These are phyloP conservation scores for Capsicum rhomboideum DNA, from an alignment of 257 asterid species.

Conservation along the genomic window DNA sequence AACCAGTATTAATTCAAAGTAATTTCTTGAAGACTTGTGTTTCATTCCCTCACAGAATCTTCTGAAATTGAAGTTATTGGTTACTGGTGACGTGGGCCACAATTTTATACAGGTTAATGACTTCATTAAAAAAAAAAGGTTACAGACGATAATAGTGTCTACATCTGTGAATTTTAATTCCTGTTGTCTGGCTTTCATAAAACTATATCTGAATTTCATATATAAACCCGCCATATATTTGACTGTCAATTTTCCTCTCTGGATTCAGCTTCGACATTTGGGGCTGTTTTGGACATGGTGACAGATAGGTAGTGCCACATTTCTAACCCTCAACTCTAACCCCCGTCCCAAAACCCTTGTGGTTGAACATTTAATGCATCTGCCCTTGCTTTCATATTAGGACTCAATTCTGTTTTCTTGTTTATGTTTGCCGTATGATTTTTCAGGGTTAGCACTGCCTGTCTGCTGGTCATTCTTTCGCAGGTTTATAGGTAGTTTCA, in stretches of 20 bases:
- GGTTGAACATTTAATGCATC: neutral
- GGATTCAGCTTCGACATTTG: conserved; percentile 86
- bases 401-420: conserved; percentile 2
- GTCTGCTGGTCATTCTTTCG: conserved; percentile 88
- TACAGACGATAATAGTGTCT: neutral
- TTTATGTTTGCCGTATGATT: conserved; percentile 8
- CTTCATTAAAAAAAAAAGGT: neutral
- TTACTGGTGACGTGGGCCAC: neutral
- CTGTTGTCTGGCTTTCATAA: neutral
- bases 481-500: conserved; percentile 79
- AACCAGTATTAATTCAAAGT: neutral
- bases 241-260: conserved; percentile 6
- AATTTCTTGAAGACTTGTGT: neutral
- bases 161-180: neutral
- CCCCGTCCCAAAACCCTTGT: neutral
- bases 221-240: neutral
- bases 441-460: conserved; percentile 93
- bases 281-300: conserved; percentile 95
- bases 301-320: conserved; percentile 53
- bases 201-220: neutral
- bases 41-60: neutral
- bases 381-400: neutral
- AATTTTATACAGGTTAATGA: neutral
- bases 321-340: neutral
- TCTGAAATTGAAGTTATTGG: neutral